Evolutionary conservation across 441 rosid genomes (phyloP).

Genomic region (Omphalea diandra): DNA sequence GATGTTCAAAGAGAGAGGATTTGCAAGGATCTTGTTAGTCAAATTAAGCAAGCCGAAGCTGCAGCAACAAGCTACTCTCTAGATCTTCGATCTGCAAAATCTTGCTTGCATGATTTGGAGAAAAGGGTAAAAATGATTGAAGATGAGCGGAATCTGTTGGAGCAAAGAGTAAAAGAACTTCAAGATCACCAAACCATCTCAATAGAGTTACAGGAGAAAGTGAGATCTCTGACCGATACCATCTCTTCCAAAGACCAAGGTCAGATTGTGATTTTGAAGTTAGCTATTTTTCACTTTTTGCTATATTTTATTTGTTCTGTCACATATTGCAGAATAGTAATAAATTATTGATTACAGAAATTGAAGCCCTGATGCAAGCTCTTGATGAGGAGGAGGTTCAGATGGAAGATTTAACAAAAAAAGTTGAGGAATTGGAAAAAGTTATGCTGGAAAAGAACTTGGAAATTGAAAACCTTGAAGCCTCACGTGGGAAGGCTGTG

Average conservation of each 20-base stretch:
- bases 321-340: slow-evolving; percentile 16
- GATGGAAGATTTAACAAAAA: slow-evolving; percentile 81
- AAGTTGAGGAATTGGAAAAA: slow-evolving; percentile 61
- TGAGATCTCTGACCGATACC: slow-evolving; percentile 49
- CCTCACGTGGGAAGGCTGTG: slow-evolving; percentile 77
- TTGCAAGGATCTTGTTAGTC: slow-evolving; percentile 85
- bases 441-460: slow-evolving; percentile 62
- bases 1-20: slow-evolving; percentile 81
- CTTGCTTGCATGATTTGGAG: slow-evolving; percentile 58
- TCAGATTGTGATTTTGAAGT: slow-evolving; percentile 31
- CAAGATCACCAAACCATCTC: slow-evolving; percentile 56
- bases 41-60: slow-evolving; percentile 95
- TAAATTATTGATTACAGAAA: slow-evolving; percentile 56
- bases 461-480: slow-evolving; percentile 75
- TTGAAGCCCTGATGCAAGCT: slow-evolving; percentile 97
- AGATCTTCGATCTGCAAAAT: slow-evolving; percentile 72
- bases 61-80: slow-evolving; percentile 52
- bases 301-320: background rate
- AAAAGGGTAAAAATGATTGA: slow-evolving; percentile 46
- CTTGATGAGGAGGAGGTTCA: slow-evolving; percentile 98
- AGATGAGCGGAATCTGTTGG: slow-evolving; percentile 55
- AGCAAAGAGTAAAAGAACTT: slow-evolving; percentile 57
- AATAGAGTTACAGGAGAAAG: slow-evolving; percentile 55
- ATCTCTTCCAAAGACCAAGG: slow-evolving; percentile 94
- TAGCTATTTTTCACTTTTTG: slow-evolving; percentile 2